A percentile compares a stretch with the other conserved stretches of the same genome.
Conservation (phyloP, 23 red algal species). For the Gracilaria gracilis region DNA sequence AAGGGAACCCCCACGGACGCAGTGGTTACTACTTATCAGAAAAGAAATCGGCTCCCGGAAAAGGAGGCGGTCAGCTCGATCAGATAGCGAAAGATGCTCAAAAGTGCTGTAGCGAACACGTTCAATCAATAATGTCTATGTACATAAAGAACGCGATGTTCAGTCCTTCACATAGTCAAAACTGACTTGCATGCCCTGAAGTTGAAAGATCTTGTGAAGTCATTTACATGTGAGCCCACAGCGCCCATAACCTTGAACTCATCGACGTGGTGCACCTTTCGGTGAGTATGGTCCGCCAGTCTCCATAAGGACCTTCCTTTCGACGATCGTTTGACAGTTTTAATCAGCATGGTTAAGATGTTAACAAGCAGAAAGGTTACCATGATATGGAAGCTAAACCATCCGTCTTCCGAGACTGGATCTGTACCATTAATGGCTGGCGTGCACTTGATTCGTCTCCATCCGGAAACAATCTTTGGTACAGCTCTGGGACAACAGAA, state of each 20-base stretch:
- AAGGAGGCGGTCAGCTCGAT: conserved; percentile 61
- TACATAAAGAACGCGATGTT: conserved; percentile 78
- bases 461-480: background rate
- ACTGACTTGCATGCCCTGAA: background rate
- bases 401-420: conserved; percentile 14
- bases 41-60: conserved; percentile 36
- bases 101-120: conserved; percentile 70
- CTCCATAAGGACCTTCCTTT: too few relatives aligned
- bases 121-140: conserved; percentile 82
- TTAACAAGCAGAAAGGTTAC: background rate
- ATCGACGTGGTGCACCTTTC: too few relatives aligned
- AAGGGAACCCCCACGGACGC: conserved; percentile 42
- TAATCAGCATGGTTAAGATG: background rate
- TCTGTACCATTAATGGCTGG: background rate
- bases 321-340: background rate
- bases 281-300: too few relatives aligned
- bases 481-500: background rate
- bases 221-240: too few relatives aligned
- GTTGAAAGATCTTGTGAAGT: too few relatives aligned
- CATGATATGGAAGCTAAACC: conserved; percentile 10
- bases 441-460: background rate
- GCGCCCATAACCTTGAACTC: too few relatives aligned
- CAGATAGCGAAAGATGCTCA: conserved; percentile 75
- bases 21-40: conserved; percentile 48
- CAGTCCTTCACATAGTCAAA: conserved; percentile 38